Evolutionary conservation across 2,329 filamentous ascomycete genomes (phyloP).

Genomic region (Akanthomyces lecanii): DNA sequence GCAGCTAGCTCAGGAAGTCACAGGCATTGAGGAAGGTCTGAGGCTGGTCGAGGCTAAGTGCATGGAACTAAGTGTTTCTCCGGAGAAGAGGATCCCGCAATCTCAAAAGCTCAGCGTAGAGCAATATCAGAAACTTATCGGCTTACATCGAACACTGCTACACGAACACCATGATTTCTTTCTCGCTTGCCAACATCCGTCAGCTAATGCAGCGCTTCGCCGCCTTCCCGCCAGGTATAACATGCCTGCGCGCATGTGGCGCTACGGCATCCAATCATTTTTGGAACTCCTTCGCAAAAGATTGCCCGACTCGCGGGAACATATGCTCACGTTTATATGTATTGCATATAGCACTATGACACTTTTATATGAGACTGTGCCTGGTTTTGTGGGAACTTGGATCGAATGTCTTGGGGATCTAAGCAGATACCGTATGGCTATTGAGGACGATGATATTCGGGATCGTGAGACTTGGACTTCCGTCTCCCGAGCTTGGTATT

Average conservation of each 20-base stretch:
- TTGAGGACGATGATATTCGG: conserved; percentile 74
- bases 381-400: conserved; percentile 82
- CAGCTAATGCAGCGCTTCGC: conserved; percentile 63
- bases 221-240: conserved; percentile 74
- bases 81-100: conserved; percentile 43
- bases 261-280: conserved; percentile 83
- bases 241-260: conserved; percentile 94
- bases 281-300: conserved; percentile 71
- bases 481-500: conserved; percentile 81
- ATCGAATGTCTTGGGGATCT: conserved; percentile 89
- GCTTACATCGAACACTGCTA: conserved; percentile 72
- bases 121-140: conserved; percentile 77
- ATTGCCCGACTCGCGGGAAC: conserved; percentile 72
- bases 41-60: conserved; percentile 86
- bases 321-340: conserved; percentile 90
- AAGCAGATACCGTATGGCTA: conserved; percentile 80
- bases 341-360: conserved; percentile 88
- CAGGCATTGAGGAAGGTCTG: conserved; percentile 76
- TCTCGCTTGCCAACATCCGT: conserved; percentile 80
- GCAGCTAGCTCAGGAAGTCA: conserved; percentile 75
- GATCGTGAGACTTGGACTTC: conserved; percentile 78
- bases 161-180: conserved; percentile 87
- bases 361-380: conserved; percentile 78
- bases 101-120: conserved; percentile 52
- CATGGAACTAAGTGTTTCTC: conserved; percentile 71